Base-by-base conservation (phyloP, 2,329 filamentous ascomycete species). In the Fusarium domesticum region DNA sequence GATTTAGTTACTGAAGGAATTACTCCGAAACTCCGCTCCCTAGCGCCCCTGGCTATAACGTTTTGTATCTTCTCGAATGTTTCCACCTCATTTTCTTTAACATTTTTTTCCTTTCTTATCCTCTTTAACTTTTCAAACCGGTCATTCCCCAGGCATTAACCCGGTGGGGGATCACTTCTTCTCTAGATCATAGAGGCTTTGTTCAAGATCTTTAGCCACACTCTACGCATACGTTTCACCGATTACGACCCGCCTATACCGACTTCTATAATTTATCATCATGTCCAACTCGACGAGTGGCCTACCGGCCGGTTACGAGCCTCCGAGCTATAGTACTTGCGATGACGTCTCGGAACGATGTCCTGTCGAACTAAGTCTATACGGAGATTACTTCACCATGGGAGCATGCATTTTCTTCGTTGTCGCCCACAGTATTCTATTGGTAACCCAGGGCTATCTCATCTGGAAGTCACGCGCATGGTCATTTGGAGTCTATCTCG, bases 381-480 rank as follows among this genome's bases (percentile, higher is more conserved):
- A 60, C 2, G 59, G 59, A 0, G 57, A 50, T 14, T 58, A 58
- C 19, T 60, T 60, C 39, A 57, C 19, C 6, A 35, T 54, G 7
- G 57, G 57, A 6, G 58, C 47, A 1, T 59, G 56, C 18, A 23
- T 53, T 20, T 60, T 72, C 47, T 65, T 73, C 42, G 57, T 69
- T 38, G 59, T 58, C 18, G 50, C 66, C 31, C 65, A 70, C 48
- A 59, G 51, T 16, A 17, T 69, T 23, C 63, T 63, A 25, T 55
- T 64, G 16, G 28, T 70, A 42, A 56, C 56, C 2, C 67, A 70
- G 39, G 35, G 64, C 2, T 53, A 56, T 37, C 52, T 70, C 3
- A 68, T 63, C 3, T 46, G 64, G 17, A 56, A 55, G 23, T 65
- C 65, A 20, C 61, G 63, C 16, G 65, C 67, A 2, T 75, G 72